Evolutionary conservation across 257 asterid genomes (phyloP).

Genomic region (Solanum chiquidenum): DNA sequence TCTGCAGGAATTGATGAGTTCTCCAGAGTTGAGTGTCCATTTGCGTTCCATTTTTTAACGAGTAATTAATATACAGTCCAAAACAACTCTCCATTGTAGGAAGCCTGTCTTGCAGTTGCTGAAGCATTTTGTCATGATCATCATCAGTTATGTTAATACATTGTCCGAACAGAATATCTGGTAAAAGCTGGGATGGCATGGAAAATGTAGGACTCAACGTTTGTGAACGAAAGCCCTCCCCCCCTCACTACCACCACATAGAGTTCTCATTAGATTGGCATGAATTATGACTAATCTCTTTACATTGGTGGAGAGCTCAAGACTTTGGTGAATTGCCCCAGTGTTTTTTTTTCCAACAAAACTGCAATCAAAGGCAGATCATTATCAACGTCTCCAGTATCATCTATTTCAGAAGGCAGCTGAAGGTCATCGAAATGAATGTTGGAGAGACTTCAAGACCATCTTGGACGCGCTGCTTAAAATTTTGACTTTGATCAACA

Average conservation of each 20-base stretch:
- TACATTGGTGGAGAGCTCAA: neutral
- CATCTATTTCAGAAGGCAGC: neutral
- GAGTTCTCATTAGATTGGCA: neutral
- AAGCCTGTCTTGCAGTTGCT: neutral
- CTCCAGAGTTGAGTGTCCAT: neutral
- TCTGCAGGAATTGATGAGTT: neutral
- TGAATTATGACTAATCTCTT: neutral
- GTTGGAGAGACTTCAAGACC: neutral
- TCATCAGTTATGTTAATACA: too few relatives aligned
- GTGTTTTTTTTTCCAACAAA: neutral
- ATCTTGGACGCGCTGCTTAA: too few relatives aligned
- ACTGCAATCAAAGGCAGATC: neutral
- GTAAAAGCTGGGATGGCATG: neutral
- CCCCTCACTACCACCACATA: too few relatives aligned
- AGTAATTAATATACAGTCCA: too few relatives aligned
- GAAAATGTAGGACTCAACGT: neutral
- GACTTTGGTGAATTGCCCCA: too few relatives aligned
- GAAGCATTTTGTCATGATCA: too few relatives aligned
- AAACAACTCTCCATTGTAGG: neutral
- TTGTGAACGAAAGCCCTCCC: too few relatives aligned
- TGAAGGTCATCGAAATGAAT: neutral
- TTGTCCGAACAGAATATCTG: neutral
- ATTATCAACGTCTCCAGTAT: neutral
- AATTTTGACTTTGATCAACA: neutral
- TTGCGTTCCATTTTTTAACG: neutral